Evolutionary conservation across 1,284 basidiomycete species (phyloP).

Genomic region (Gymnopus androsaceus): DNA sequence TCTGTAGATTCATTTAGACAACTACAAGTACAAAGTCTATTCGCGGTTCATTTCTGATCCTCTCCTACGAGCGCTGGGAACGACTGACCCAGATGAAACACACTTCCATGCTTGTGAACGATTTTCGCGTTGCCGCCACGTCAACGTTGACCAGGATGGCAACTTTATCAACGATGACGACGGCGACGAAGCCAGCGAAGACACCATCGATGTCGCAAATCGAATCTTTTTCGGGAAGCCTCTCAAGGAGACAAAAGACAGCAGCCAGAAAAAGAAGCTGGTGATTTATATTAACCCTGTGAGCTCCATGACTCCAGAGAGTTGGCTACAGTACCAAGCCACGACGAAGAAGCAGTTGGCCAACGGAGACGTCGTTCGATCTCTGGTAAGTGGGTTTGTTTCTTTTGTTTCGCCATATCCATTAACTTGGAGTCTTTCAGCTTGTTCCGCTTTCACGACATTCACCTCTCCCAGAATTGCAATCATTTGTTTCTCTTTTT

Average conservation of each 20-base stretch:
- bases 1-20: conserved; percentile 81
- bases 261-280: conserved; percentile 41
- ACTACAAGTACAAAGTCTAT: conserved; percentile 81
- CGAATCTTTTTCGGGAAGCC: neutral
- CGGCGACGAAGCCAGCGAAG: neutral
- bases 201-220: conserved; percentile 1
- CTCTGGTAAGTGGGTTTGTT: conserved; percentile 50
- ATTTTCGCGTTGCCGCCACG: conserved; percentile 69
- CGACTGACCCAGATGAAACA: conserved; percentile 57
- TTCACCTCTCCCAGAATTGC: conserved; percentile 83
- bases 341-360: conserved; percentile 46
- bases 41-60: conserved; percentile 56
- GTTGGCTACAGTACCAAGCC: conserved; percentile 64
- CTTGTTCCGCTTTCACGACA: conserved; percentile 84
- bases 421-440: conserved; percentile 45
- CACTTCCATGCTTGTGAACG: conserved; percentile 93
- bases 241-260: neutral
- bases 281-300: conserved; percentile 81
- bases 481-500: conserved; percentile 78
- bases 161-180: neutral
- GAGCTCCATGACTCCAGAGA: conserved; percentile 53
- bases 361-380: conserved; percentile 39
- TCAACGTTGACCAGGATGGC: conserved; percentile 42
- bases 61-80: conserved; percentile 65
- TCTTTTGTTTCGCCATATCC: neutral